phyloP scores from a whole-genome alignment of 768 basidiomycete species.

The Rhodotorula paludigena region DNA sequence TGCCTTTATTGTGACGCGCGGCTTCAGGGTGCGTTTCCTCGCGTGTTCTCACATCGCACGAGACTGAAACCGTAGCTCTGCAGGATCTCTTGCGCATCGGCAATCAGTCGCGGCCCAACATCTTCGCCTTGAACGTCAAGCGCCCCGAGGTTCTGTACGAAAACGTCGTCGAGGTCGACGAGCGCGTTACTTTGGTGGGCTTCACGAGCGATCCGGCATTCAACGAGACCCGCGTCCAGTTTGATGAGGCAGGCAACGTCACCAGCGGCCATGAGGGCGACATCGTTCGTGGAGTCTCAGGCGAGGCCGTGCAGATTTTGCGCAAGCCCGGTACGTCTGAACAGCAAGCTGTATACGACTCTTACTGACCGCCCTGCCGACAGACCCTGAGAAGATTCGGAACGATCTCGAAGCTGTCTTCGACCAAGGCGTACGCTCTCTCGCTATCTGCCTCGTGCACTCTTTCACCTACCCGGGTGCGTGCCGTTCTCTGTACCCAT shows the following conservation, averaged over 20 bases:
- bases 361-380: slow-evolving; percentile 38
- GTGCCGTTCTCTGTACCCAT: too few species aligned
- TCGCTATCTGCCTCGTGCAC: slow-evolving; percentile 85
- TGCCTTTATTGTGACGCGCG: slow-evolving; percentile 82
- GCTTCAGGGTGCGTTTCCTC: slow-evolving; percentile 62
- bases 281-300: slow-evolving; percentile 75
- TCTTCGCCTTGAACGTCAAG: slow-evolving; percentile 86
- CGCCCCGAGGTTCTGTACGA: slow-evolving; percentile 58
- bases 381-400: slow-evolving; percentile 56
- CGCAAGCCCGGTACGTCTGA: slow-evolving; percentile 23
- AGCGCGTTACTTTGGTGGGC: slow-evolving; percentile 88
- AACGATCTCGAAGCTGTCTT: slow-evolving; percentile 66
- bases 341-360: too few species aligned
- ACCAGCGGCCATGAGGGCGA: slow-evolving; percentile 65
- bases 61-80: too few species aligned
- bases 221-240: slow-evolving; percentile 69
- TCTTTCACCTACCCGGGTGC: too few species aligned
- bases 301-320: slow-evolving; percentile 44
- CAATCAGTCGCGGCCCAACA: slow-evolving; percentile 47
- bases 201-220: slow-evolving; percentile 83
- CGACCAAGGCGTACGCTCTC: slow-evolving; percentile 73
- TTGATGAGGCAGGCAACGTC: slow-evolving; percentile 66
- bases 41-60: too few species aligned
- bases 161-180: slow-evolving; percentile 70
- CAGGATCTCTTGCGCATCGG: neutral